These are phyloP conservation scores for Mortierella alpina DNA, from an alignment of 192 early-diverging fungal genomes.

Conservation along the genomic window DNA sequence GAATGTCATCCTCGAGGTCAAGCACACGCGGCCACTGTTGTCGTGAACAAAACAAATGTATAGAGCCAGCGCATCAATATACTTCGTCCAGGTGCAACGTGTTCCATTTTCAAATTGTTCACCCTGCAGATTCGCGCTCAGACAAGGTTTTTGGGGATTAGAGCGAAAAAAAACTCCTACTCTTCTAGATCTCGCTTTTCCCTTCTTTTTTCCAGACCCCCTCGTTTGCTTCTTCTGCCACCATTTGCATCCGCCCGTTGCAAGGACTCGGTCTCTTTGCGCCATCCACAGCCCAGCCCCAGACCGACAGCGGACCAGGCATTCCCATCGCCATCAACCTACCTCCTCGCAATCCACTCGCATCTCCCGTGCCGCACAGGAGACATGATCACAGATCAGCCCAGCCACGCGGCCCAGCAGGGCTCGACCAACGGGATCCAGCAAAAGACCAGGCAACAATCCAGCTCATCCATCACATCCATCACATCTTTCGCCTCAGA, in stretches of 20 bases:
- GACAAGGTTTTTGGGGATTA: background rate
- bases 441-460: slow-evolving; percentile 32
- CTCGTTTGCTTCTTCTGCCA: background rate
- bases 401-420: background rate
- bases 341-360: too few relatives aligned
- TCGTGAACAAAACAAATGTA: background rate
- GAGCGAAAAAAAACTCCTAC: background rate
- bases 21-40: background rate
- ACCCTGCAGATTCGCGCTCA: background rate
- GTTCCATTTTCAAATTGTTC: background rate
- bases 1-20: slow-evolving; percentile 70
- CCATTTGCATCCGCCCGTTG: background rate
- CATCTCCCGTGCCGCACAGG: background rate
- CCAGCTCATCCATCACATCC: slow-evolving; percentile 30
- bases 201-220: background rate
- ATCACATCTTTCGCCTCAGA: slow-evolving; percentile 37
- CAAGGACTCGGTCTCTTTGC: background rate
- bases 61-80: too few relatives aligned
- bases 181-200: background rate
- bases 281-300: background rate
- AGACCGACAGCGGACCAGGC: too few relatives aligned
- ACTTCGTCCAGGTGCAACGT: background rate
- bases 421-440: background rate
- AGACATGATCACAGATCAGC: slow-evolving; percentile 2
- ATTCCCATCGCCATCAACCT: too few relatives aligned